Evolutionary conservation across 768 basidiomycete species (phyloP), one percentile per base, ranked within the genome.

Genomic region (Candolleomyces efflorescens): DNA sequence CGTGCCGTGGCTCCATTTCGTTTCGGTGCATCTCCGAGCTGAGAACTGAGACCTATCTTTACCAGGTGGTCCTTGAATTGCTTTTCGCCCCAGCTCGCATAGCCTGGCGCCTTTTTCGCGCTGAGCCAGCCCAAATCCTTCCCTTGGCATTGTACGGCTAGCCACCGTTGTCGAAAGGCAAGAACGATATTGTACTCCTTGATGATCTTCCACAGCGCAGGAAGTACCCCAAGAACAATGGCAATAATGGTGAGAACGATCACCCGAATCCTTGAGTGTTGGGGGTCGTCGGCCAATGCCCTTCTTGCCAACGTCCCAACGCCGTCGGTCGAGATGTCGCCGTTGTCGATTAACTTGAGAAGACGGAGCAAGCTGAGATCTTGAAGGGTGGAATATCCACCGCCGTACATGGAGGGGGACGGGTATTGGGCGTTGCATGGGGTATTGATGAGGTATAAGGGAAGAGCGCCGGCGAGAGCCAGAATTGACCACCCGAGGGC

Each of bases 81-180:
- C 63, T 84, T 83, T 69, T 93, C 91, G 10, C 88, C 86, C 86
- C 86, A 87, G 1, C 82, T 83, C 6, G 76, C 75, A 60, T 89
- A 87, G 2, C 87, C 88, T 17, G 85, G 86, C 2, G 88, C 87
- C 22, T 75, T 68, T 3, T 70, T 73, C 0, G 81, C 82, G 63
- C 84, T 83, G 43, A 92, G 71, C 85, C 89, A 92, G 5, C 83
- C 90, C 73, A 94, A 77, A 64, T 92, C 90, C 59, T 84, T 76
- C 2, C 83, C 82, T 60, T 81, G 82, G 65, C 91, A 90, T 53
- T 79, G 81, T 1, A 84, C 71, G 27, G 82, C 75, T 17, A 84
- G 65, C 84, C 90, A 92, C 26, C 79, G 76, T 44, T 73, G 70
- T 49, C 85, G 78, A 64, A 81, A 85, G 7, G 71, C 77, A 3